These are phyloP conservation scores for Orbilia oligospora DNA, from an alignment of 2,329 filamentous ascomycete genomes.

Conservation along the genomic window DNA sequence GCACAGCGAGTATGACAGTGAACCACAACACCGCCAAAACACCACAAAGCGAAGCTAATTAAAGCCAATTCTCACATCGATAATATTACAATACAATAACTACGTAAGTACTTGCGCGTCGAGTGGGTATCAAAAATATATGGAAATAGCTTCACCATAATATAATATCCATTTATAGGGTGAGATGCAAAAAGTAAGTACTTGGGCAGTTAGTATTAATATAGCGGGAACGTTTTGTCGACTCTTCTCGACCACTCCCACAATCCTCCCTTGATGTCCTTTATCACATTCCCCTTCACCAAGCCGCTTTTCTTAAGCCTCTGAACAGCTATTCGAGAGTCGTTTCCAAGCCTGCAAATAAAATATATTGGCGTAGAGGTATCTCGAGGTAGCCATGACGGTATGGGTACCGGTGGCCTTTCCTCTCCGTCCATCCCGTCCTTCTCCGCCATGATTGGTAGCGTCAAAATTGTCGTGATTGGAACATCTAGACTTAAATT, in stretches of 20 bases:
- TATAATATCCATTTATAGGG: neutral
- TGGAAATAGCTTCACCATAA: neutral
- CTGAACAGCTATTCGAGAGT: constrained; percentile 79
- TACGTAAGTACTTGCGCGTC: neutral
- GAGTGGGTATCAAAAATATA: constrained; percentile 2
- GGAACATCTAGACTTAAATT: constrained; percentile 44
- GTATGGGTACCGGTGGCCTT: constrained; percentile 29
- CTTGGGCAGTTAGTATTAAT: no score
- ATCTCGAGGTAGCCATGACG: constrained; percentile 67
- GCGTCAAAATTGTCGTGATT: constrained; percentile 51
- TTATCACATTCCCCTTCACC: constrained; percentile 73
- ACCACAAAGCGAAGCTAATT: constrained; percentile 22
- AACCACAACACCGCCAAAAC: constrained; percentile 16
- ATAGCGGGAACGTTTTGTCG: constrained; percentile 74
- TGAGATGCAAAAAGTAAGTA: neutral
- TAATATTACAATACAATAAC: no score
- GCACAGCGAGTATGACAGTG: constrained; percentile 4
- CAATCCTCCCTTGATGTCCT: constrained; percentile 80
- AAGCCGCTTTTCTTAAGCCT: constrained; percentile 74
- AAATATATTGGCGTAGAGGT: constrained; percentile 75
- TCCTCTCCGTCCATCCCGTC: constrained; percentile 24
- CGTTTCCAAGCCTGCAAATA: constrained; percentile 82
- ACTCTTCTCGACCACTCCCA: constrained; percentile 79
- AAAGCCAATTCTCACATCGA: neutral
- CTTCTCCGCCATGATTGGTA: constrained; percentile 24